A percentile compares a stretch with the other conserved stretches of the same genome.
Evolutionary conservation across 306 rosid genomes (phyloP).

Genomic region (Dryas octopetala): DNA sequence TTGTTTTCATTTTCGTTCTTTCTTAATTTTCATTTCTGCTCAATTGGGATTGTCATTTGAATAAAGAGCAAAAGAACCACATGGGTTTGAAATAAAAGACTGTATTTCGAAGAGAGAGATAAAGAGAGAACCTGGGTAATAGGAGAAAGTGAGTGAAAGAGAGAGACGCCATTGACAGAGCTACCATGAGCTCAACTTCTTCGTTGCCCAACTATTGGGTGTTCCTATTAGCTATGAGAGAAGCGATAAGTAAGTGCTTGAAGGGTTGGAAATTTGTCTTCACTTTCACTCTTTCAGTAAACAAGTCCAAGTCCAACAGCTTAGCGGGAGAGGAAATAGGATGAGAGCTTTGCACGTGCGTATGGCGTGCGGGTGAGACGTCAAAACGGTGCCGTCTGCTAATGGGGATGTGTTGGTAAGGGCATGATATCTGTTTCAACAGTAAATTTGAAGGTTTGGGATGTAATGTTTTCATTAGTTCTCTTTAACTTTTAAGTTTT

Average conservation of each 20-base stretch:
- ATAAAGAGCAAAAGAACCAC: not conserved
- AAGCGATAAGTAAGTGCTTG: not conserved
- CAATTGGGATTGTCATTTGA: not conserved
- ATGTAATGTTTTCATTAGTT: no score
- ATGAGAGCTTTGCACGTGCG: constrained; percentile 16
- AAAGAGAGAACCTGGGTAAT: constrained; percentile 60
- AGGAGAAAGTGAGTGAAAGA: constrained; percentile 58
- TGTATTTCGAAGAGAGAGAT: not conserved
- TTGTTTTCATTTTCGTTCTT: not conserved
- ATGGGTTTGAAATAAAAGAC: not conserved
- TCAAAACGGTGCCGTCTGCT: not conserved
- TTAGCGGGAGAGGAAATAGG: constrained; percentile 21
- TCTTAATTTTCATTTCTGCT: not conserved
- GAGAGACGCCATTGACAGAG: constrained; percentile 56
- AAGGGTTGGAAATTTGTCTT: constrained; percentile 22
- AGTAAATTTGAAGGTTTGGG: no score
- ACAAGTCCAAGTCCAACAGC: not conserved
- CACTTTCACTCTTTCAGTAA: not conserved
- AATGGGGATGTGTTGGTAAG: no score
- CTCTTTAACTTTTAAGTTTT: no score
- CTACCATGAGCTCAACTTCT: constrained; percentile 9
- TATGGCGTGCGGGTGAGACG: not conserved
- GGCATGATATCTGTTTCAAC: no score
- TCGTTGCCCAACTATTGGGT: constrained; percentile 15
- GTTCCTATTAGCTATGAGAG: constrained; percentile 32